Evolutionary conservation across 345 rosid species (phyloP).

Genomic region (Murraya paniculata): DNA sequence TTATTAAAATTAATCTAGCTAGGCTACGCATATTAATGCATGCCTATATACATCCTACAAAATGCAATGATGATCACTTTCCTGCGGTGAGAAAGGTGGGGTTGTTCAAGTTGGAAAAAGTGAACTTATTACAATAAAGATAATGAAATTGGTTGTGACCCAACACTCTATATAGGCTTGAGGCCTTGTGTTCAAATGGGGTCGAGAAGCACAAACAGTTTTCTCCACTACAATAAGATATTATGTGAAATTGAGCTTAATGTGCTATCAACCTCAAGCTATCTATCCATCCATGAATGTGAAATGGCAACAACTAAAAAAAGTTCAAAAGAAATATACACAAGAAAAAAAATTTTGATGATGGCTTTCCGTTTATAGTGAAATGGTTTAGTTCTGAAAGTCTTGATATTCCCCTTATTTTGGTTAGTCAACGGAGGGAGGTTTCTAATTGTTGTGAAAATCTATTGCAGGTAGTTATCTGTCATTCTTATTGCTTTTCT

Average conservation of each 20-base stretch:
- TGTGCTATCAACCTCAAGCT: constrained; percentile 15
- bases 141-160: constrained; percentile 25
- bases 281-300: constrained; percentile 7
- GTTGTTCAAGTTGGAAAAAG: neutral
- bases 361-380: constrained; percentile 1
- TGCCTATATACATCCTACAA: constrained; percentile 11
- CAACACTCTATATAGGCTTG: constrained; percentile 13
- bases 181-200: constrained; percentile 24
- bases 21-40: constrained; percentile 7
- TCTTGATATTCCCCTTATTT: constrained; percentile 4
- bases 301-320: constrained; percentile 8
- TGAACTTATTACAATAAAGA: constrained; percentile 9
- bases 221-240: constrained; percentile 30
- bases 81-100: constrained; percentile 21
- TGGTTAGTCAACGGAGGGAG: constrained; percentile 9
- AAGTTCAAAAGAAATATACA: neutral
- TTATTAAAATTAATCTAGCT: neutral
- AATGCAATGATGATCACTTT: constrained; percentile 9
- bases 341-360: neutral
- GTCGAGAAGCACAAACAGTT: constrained; percentile 29
- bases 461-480: neutral
- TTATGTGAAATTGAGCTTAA: constrained; percentile 21
- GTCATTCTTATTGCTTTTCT: neutral
- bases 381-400: neutral
- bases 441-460: neutral